Percentiles rank a stretch among this genome's conserved stretches.
Conservation (phyloP, 371 early-diverging fungal genomes). For the Mortierella sp. region DNA sequence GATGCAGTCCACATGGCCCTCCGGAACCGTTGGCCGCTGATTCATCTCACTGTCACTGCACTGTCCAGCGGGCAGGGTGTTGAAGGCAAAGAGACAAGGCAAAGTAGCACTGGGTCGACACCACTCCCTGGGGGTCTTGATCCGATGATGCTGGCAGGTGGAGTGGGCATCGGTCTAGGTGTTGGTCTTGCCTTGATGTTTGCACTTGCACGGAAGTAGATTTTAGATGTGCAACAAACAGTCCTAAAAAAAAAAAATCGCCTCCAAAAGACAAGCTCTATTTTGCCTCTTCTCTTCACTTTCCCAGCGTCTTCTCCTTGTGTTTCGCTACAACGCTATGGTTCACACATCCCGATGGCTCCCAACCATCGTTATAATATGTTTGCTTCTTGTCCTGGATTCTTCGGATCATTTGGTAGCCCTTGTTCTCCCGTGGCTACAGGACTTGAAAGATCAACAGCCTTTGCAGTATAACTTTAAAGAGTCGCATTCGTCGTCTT, state of each 20-base stretch:
- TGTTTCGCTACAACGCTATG: constrained; percentile 3
- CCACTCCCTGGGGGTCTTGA: constrained; percentile 7
- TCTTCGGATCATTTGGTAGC: neutral
- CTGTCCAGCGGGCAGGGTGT: constrained; percentile 3
- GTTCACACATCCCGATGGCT: constrained; percentile 6
- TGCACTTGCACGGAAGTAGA: constrained; percentile 24
- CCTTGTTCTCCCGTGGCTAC: neutral
- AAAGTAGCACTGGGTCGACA: neutral
- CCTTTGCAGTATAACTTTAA: constrained; percentile 3
- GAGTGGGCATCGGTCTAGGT: constrained; percentile 35
- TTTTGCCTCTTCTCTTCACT: too few species aligned
- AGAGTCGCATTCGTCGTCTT: too few species aligned
- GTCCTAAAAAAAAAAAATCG: neutral
- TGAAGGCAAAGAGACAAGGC: neutral
- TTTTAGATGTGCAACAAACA: too few species aligned
- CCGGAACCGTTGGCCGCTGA: constrained; percentile 55
- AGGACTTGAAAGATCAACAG: neutral
- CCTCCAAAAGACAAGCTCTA: too few species aligned
- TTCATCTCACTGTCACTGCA: constrained; percentile 26
- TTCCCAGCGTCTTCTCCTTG: neutral
- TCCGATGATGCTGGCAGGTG: constrained; percentile 24
- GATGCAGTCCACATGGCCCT: constrained; percentile 82
- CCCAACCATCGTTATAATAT: constrained; percentile 3
- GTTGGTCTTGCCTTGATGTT: constrained; percentile 26
- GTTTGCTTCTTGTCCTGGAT: neutral